Percentiles rank a stretch among this genome's conserved stretches.
phyloP scores from a whole-genome alignment of 2,329 filamentous ascomycete species.

The Venturia carpophila region DNA sequence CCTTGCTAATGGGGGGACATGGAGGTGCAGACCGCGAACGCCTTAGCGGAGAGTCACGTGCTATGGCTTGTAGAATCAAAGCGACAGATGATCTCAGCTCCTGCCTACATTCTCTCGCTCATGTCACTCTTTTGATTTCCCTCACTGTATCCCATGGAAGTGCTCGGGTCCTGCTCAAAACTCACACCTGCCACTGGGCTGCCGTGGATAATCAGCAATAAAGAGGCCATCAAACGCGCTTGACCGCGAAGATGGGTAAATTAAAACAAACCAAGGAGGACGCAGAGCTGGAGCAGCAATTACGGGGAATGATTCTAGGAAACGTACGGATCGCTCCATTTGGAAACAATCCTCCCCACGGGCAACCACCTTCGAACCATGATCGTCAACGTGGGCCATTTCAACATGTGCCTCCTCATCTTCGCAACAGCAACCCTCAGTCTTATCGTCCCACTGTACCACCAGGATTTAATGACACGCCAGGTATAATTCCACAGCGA shows the following conservation, averaged over 20 bases:
- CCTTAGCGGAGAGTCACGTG: neutral
- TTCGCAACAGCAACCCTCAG: neutral
- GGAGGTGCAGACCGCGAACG: neutral
- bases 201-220: neutral
- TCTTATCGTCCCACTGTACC: neutral
- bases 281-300: conserved; percentile 44
- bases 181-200: conserved; percentile 15
- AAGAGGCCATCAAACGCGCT: conserved; percentile 1
- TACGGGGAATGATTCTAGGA: conserved; percentile 53
- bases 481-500: neutral
- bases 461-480: neutral
- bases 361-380: neutral
- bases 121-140: conserved; percentile 1
- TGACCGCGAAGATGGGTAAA: conserved; percentile 12
- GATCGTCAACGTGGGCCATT: conserved; percentile 5
- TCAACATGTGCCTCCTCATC: conserved; percentile 13
- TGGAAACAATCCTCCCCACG: conserved; percentile 20
- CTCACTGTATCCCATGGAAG: neutral
- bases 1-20: neutral
- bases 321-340: conserved; percentile 34
- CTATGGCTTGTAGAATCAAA: too few species aligned
- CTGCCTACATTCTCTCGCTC: neutral
- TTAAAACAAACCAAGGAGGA: conserved; percentile 11
- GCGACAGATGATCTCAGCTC: neutral
- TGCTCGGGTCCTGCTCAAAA: neutral